Conservation (phyloP, 768 basidiomycete genomes). For the Lactarius deliciosus region DNA sequence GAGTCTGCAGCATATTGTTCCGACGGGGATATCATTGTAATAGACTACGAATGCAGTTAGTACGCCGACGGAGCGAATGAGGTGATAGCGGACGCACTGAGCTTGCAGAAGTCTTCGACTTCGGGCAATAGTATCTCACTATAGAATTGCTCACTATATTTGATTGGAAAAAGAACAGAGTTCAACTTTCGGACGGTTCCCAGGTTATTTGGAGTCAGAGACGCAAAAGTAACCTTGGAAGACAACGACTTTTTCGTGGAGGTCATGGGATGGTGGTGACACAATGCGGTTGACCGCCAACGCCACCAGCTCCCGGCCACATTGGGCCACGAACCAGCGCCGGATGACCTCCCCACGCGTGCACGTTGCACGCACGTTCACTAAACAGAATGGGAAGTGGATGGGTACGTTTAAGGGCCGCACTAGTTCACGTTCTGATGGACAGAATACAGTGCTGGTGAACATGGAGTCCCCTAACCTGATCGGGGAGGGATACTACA, state of each 20-base stretch:
- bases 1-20: conserved; percentile 82
- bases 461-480: conserved; percentile 13
- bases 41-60: conserved; percentile 56
- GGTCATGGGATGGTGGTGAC: conserved; percentile 36
- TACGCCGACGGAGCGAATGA: conserved; percentile 7
- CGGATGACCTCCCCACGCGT: neutral
- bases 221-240: conserved; percentile 65
- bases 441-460: conserved; percentile 12
- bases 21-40: conserved; percentile 91
- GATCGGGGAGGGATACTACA: conserved; percentile 1
- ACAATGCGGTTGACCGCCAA: conserved; percentile 20
- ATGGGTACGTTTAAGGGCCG: neutral
- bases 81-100: conserved; percentile 55
- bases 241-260: conserved; percentile 34
- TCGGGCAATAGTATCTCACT: conserved; percentile 72
- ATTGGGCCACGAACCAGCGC: conserved; percentile 3
- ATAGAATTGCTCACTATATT: conserved; percentile 88
- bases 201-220: conserved; percentile 77
- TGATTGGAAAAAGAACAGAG: conserved; percentile 84
- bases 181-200: conserved; percentile 67
- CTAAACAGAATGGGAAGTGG: conserved; percentile 1
- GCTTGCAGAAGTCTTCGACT: conserved; percentile 83
- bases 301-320: conserved; percentile 24
- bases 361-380: neutral
- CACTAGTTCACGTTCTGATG: conserved; percentile 21